phyloP scores from a whole-genome alignment of 352 stramenopile genomes.

The Pythium oligandrum region DNA sequence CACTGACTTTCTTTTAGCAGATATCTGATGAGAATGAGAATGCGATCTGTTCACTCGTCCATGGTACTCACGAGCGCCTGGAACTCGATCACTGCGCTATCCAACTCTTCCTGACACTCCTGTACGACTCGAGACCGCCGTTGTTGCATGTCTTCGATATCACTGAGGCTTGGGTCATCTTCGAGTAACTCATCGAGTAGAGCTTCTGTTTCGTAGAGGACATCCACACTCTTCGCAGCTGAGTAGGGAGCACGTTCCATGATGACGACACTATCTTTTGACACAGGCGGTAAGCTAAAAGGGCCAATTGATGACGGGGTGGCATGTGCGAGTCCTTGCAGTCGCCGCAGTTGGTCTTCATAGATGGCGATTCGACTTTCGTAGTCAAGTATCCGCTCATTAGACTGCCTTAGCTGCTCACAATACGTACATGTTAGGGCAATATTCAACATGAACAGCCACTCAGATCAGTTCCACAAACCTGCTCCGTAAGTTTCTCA shows the following conservation, averaged over 20 bases:
- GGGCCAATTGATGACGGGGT: not conserved
- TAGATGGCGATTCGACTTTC: conserved; percentile 39
- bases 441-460: not conserved
- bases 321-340: conserved; percentile 16
- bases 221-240: conserved; percentile 37
- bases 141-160: conserved; percentile 30
- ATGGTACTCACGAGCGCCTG: conserved; percentile 34
- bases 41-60: conserved; percentile 3
- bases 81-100: conserved; percentile 57
- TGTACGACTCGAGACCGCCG: conserved; percentile 52
- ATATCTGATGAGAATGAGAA: no score
- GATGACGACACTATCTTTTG: no score
- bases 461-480: conserved; percentile 9
- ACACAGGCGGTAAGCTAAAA: no score
- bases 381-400: conserved; percentile 43
- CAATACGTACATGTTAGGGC: not conserved
- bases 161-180: not conserved
- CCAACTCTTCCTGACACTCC: conserved; percentile 55
- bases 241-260: not conserved
- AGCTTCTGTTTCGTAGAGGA: conserved; percentile 50
- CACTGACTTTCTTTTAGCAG: no score
- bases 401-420: conserved; percentile 38
- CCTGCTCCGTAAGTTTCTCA: conserved; percentile 62
- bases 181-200: conserved; percentile 19
- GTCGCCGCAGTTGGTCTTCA: conserved; percentile 34